Evolutionary conservation across 345 rosid species (phyloP).

Genomic region (Capsella bursapastoris): DNA sequence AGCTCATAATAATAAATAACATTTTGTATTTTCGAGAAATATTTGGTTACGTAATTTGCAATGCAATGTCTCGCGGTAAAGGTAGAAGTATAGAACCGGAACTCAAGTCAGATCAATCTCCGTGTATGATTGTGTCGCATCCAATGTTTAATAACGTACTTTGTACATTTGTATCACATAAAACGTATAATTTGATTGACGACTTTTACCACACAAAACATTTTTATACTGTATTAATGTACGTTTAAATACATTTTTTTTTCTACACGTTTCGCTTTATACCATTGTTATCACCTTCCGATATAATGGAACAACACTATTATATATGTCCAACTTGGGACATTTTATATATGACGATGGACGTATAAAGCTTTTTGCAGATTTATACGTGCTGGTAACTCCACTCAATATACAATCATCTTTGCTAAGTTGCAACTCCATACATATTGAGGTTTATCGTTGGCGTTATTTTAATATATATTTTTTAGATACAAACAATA

Average conservation of each 20-base stretch:
- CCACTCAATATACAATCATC: background rate
- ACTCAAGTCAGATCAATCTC: slow-evolving; percentile 28
- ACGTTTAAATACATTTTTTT: background rate
- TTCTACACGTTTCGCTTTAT: background rate
- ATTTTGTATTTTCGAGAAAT: slow-evolving; percentile 14
- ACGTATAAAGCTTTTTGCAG: background rate
- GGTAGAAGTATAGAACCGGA: slow-evolving; percentile 14
- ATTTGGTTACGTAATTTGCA: slow-evolving; percentile 22
- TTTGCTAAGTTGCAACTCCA: background rate
- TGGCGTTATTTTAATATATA: too few species aligned
- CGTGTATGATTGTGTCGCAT: slow-evolving; percentile 31
- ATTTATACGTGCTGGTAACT: slow-evolving; percentile 30
- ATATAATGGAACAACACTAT: background rate
- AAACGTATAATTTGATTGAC: background rate
- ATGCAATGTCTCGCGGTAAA: slow-evolving; percentile 35
- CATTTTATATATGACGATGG: slow-evolving; percentile 1
- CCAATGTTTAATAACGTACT: background rate
- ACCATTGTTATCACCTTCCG: background rate
- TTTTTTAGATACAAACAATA: too few species aligned
- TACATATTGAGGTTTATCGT: background rate
- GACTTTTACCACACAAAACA: background rate
- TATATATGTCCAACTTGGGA: slow-evolving; percentile 11
- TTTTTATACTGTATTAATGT: too few species aligned
- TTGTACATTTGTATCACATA: background rate
- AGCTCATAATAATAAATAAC: background rate